phyloP scores from a whole-genome alignment of 1,284 basidiomycete genomes.

The Athelia psychrophila region DNA sequence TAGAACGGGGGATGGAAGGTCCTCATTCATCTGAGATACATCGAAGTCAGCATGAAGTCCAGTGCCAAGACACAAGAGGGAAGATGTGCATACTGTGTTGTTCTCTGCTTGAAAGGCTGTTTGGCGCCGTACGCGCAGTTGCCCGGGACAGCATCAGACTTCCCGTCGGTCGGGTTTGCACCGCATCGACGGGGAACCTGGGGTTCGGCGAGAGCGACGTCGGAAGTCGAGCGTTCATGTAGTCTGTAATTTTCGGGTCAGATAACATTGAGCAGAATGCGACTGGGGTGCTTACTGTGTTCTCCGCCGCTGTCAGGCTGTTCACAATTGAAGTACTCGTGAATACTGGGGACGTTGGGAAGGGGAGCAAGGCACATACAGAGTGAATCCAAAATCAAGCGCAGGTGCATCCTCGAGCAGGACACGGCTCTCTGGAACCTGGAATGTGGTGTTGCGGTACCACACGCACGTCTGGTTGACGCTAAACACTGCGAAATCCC shows the following conservation, averaged over 20 bases:
- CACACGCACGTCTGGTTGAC: constrained; percentile 74
- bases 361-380: constrained; percentile 21
- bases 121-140: constrained; percentile 73
- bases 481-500: constrained; percentile 71
- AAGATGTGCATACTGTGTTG: constrained; percentile 45
- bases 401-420: constrained; percentile 62
- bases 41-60: too few relatives aligned
- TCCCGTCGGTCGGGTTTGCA: constrained; percentile 41
- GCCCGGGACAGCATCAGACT: constrained; percentile 38
- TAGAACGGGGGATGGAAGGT: constrained; percentile 53
- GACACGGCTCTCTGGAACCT: constrained; percentile 63
- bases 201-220: constrained; percentile 46
- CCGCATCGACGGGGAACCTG: constrained; percentile 58
- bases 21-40: constrained; percentile 49
- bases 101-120: constrained; percentile 54
- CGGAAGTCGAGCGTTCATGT: constrained; percentile 66
- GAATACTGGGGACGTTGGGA: too few relatives aligned
- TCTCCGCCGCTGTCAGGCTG: constrained; percentile 34
- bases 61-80: background rate
- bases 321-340: too few relatives aligned
- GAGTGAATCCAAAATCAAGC: constrained; percentile 75
- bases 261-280: background rate
- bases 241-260: constrained; percentile 35
- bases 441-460: constrained; percentile 61
- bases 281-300: constrained; percentile 24